Evolutionary conservation across 192 early-diverging fungal species (phyloP).

Genomic region (Helicostylum pulchrum): DNA sequence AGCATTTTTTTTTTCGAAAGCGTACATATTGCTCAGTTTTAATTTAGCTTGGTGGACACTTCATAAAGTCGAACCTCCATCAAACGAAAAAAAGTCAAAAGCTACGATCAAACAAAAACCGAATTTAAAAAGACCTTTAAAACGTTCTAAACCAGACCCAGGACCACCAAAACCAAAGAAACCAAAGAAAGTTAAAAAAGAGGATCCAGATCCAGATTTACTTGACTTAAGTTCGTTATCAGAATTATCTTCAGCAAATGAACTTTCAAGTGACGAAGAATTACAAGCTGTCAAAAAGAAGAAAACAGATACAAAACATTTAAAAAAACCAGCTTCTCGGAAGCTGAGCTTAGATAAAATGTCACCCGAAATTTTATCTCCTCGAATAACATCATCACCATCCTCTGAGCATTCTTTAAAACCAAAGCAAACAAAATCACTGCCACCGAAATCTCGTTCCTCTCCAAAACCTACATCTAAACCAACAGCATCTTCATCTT

Average conservation of each 20-base stretch:
- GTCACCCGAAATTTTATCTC: neutral
- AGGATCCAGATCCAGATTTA: conserved; percentile 1
- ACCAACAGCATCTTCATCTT: too few species aligned
- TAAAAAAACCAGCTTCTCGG: neutral
- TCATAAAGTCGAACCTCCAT: conserved; percentile 46
- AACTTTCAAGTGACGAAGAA: neutral
- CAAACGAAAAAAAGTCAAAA: conserved; percentile 15
- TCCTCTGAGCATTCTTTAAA: too few species aligned
- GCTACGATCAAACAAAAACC: conserved; percentile 8
- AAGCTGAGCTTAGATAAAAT: neutral
- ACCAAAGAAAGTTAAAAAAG: neutral
- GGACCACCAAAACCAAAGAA: conserved; percentile 1
- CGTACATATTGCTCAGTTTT: conserved; percentile 9
- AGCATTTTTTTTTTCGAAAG: conserved; percentile 28
- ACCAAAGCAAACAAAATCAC: too few species aligned
- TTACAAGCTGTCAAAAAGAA: too few species aligned
- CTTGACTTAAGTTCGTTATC: conserved; percentile 23
- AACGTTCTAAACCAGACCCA: conserved; percentile 7
- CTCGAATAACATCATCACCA: neutral
- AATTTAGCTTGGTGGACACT: conserved; percentile 53
- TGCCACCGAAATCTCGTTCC: too few species aligned
- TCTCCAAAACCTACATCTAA: neutral
- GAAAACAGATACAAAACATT: neutral
- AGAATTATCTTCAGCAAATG: conserved; percentile 22
- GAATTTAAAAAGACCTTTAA: conserved; percentile 23